These are phyloP conservation scores for Anethum foeniculum DNA, from an alignment of 140 eudicot genomes.

Conservation along the genomic window DNA sequence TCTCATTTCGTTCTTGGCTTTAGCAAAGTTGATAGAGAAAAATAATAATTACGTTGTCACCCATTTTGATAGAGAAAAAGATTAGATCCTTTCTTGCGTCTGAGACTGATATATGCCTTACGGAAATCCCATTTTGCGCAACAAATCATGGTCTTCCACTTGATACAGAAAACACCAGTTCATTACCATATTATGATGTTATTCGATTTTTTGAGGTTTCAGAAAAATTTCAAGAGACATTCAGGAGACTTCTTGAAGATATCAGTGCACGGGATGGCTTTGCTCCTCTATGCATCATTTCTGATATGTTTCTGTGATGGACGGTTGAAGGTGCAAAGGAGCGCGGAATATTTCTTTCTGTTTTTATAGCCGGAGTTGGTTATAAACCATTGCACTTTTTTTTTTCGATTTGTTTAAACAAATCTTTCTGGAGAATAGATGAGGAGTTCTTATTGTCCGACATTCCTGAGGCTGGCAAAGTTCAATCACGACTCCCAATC, in stretches of 20 bases:
- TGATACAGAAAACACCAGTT: conserved; percentile 36
- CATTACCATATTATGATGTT: conserved; percentile 21
- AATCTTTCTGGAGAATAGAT: background rate
- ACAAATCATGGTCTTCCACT: no score
- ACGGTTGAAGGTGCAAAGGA: conserved; percentile 40
- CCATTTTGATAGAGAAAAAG: no score
- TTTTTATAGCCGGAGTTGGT: background rate
- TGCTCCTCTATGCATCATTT: conserved; percentile 34
- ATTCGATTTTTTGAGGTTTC: conserved; percentile 35
- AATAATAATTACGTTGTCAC: conserved; percentile 21
- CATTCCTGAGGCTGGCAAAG: conserved; percentile 39
- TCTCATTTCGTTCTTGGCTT: no score
- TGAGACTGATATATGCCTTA: no score
- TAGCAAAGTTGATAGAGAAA: no score
- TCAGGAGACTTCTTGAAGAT: conserved; percentile 20
- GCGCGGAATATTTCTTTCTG: conserved; percentile 1
- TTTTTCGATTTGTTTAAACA: background rate
- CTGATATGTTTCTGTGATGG: conserved; percentile 55
- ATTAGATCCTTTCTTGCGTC: no score
- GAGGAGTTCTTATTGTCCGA: conserved; percentile 44
- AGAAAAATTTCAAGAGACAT: conserved; percentile 19
- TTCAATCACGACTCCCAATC: conserved; percentile 39
- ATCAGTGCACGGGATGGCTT: conserved; percentile 12
- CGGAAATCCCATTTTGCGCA: no score
- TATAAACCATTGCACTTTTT: background rate